Evolutionary conservation across 306 rosid species (phyloP), one percentile per base, ranked within the genome.

Genomic region (Carpinus fangiana): DNA sequence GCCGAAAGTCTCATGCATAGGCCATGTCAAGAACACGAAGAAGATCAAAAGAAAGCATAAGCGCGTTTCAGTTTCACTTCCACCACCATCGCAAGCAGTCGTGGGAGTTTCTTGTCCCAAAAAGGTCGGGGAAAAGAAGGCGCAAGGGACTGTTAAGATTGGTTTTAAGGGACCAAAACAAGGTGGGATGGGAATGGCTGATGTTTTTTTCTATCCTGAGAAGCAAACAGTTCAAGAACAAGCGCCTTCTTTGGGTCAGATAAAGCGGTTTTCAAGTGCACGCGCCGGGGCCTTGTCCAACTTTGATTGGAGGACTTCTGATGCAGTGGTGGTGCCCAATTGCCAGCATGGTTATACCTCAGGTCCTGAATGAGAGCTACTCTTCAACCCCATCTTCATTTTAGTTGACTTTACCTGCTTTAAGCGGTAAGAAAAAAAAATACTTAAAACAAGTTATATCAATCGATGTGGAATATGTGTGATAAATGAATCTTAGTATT

Each of bases 1-100:
- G 4, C 93, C 93, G 0, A 87, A 85, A 78, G 93, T 90, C 18
- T 83, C 96, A 3, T 90, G 93, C 84, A 85, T 88, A 54, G 93
- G 91, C 3, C 86, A 85, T n/a, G 89, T 90, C n/a, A 54, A 79
- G 53, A 3, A 61, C 74, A 83, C 76, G 66, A 83, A 83, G 62
- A 81, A 62, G 64, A 79, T 48, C 52, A 11, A 79, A 59, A 81
- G 28, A 8, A 84, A 78, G 77, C 48, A 8, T 12, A 74, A 72
- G 12, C 74, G 8, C 48, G 74, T 34, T 46, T 5, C 64, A 41
- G 45, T 41, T 41, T 5, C 64, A 41, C 73, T 16, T 12, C 65
- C 73, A 50, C 31, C 78, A 45, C 50, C 4, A 36, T 16, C 43
- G 7, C 57, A 43, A 18, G 17, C 56, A 26, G 28, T 8, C 1